These are phyloP conservation scores for Telopea speciosissima DNA, from an alignment of 177 flowering plant genomes.

Conservation along the genomic window DNA sequence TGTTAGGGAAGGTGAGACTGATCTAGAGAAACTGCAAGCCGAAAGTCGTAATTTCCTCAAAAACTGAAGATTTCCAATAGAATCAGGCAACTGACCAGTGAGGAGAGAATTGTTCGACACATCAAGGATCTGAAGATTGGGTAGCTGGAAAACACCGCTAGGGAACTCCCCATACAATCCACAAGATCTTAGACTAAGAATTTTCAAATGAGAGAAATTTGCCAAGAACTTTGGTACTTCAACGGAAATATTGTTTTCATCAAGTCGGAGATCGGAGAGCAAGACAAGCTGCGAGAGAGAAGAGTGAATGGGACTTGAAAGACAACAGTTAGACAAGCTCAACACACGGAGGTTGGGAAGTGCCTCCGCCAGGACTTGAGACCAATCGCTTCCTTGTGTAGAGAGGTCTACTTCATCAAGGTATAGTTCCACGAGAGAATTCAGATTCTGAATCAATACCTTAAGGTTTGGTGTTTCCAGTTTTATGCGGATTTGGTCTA, in stretches of 20 bases:
- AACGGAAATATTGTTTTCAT: too few species aligned
- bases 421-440: too few species aligned
- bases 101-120: not conserved
- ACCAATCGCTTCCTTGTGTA: conserved; percentile 13
- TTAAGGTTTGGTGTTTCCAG: too few species aligned
- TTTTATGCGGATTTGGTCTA: too few species aligned
- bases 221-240: too few species aligned
- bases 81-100: not conserved
- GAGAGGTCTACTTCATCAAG: not conserved
- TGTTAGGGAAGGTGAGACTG: not conserved
- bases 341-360: conserved; percentile 11
- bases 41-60: not conserved
- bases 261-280: not conserved
- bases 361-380: conserved; percentile 13
- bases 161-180: not conserved
- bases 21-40: not conserved
- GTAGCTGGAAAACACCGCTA: not conserved
- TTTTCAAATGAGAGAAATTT: too few species aligned
- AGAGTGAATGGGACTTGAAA: not conserved
- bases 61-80: not conserved
- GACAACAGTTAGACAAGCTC: not conserved
- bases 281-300: not conserved
- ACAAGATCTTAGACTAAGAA: too few species aligned
- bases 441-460: too few species aligned
- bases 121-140: not conserved